phyloP scores from a whole-genome alignment of 129 eudicot species.

The Pittosporum tobira region DNA sequence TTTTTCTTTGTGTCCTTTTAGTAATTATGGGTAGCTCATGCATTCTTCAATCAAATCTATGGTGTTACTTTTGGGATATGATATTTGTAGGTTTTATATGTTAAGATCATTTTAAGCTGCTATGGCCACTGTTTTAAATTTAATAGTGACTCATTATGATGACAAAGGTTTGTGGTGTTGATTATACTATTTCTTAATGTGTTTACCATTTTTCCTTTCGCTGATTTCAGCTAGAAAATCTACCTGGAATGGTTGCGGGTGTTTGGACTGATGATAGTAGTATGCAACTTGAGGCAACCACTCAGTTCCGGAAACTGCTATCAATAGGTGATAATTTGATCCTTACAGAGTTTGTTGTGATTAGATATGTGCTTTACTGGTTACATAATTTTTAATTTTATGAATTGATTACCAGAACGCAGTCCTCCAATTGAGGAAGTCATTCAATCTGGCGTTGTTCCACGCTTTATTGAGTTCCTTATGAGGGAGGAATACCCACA shows the following conservation, averaged over 20 bases:
- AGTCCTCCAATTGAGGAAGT: slow-evolving; percentile 91
- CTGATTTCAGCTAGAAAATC: slow-evolving; percentile 53
- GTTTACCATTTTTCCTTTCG: not conserved
- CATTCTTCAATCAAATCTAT: too few species aligned
- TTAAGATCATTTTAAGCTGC: not conserved
- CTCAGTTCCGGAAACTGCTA: slow-evolving; percentile 76
- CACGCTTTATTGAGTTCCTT: slow-evolving; percentile 75
- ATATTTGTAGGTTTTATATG: not conserved
- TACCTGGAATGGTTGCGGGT: slow-evolving; percentile 72
- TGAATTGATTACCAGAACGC: slow-evolving; percentile 37
- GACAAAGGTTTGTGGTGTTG: not conserved
- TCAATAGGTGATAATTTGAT: slow-evolving; percentile 50
- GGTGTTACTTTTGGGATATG: not conserved
- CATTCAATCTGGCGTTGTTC: slow-evolving; percentile 76
- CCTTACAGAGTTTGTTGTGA: not conserved
- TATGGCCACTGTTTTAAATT: not conserved
- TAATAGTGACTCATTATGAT: not conserved
- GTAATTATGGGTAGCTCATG: too few species aligned
- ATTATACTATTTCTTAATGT: not conserved
- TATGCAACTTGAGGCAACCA: slow-evolving; percentile 70
- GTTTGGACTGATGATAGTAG: slow-evolving; percentile 50
- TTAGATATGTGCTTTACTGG: too few species aligned
- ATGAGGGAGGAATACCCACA: slow-evolving; percentile 72
- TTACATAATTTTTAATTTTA: too few species aligned
- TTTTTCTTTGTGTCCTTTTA: too few species aligned